Conservation (phyloP, 2,329 filamentous ascomycete genomes). For the Westerdykella ornata region DNA sequence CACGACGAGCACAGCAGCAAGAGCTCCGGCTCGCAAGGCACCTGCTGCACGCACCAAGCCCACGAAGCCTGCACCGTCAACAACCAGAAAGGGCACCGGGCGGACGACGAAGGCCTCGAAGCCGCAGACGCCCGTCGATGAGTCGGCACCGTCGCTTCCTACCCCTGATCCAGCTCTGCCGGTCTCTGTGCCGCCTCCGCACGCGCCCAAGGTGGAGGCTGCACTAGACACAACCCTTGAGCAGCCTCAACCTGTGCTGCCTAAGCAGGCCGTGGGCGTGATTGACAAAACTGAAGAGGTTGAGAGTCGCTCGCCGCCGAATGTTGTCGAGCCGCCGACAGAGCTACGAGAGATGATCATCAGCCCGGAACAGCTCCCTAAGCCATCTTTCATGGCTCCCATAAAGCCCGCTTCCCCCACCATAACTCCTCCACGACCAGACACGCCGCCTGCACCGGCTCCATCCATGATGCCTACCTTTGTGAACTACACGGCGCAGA, state of each 20-base stretch:
- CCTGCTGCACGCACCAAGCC: slow-evolving; percentile 5
- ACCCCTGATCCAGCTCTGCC: neutral
- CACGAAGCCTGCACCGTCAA: slow-evolving; percentile 7
- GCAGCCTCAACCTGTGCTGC: slow-evolving; percentile 25
- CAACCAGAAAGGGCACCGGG: slow-evolving; percentile 15
- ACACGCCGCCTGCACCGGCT: slow-evolving; percentile 36
- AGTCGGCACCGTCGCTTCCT: neutral
- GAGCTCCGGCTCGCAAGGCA: slow-evolving; percentile 21
- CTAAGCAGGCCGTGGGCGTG: slow-evolving; percentile 8
- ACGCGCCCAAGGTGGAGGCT: slow-evolving; percentile 19
- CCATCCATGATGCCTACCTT: slow-evolving; percentile 29
- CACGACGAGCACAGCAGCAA: slow-evolving; percentile 20
- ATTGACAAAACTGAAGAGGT: neutral
- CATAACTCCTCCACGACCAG: slow-evolving; percentile 28
- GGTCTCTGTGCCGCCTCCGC: slow-evolving; percentile 34
- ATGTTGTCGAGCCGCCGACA: slow-evolving; percentile 23
- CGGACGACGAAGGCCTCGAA: slow-evolving; percentile 16
- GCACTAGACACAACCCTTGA: slow-evolving; percentile 18
- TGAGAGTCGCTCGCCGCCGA: slow-evolving; percentile 9
- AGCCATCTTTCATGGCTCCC: slow-evolving; percentile 25
- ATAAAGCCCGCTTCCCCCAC: slow-evolving; percentile 15
- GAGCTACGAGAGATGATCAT: slow-evolving; percentile 28
- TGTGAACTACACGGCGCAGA: slow-evolving; percentile 25
- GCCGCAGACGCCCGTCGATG: neutral
- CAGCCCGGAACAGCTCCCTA: slow-evolving; percentile 30